These are phyloP conservation scores for Corylus avellana DNA, from an alignment of 306 rosid genomes.

Conservation along the genomic window DNA sequence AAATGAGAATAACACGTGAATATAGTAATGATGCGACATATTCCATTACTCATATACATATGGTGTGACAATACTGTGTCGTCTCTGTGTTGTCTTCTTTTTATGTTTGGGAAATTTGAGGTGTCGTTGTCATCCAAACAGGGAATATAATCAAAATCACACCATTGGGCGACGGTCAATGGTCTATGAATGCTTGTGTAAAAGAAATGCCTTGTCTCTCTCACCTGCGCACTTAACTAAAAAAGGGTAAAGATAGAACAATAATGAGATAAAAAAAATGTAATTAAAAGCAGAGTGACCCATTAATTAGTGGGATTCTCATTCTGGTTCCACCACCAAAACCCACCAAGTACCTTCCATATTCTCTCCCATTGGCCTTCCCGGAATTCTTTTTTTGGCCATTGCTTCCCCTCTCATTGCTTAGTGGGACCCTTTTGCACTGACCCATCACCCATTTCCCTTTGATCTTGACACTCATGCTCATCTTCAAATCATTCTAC, in stretches of 20 bases:
- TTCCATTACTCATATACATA: no score
- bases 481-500: slow-evolving; percentile 25
- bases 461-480: slow-evolving; percentile 43
- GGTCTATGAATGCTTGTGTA: no score
- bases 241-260: slow-evolving; percentile 5
- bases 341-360: slow-evolving; percentile 35
- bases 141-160: not conserved
- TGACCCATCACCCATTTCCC: slow-evolving; percentile 23
- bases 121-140: not conserved
- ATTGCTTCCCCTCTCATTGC: slow-evolving; percentile 25
- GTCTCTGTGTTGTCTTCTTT: no score
- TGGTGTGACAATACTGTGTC: no score
- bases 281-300: slow-evolving; percentile 28
- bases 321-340: slow-evolving; percentile 59
- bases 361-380: slow-evolving; percentile 44
- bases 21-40: no score
- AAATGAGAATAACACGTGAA: no score
- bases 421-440: slow-evolving; percentile 63
- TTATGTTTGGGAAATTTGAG: no score
- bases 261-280: slow-evolving; percentile 15
- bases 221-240: not conserved
- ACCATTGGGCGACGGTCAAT: not conserved
- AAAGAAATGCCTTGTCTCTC: not conserved
- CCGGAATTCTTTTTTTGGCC: slow-evolving; percentile 12
- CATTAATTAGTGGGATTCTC: slow-evolving; percentile 65